Evolutionary conservation across 805 yeast genomes (phyloP).

Genomic region (Metschnikowia matae): DNA sequence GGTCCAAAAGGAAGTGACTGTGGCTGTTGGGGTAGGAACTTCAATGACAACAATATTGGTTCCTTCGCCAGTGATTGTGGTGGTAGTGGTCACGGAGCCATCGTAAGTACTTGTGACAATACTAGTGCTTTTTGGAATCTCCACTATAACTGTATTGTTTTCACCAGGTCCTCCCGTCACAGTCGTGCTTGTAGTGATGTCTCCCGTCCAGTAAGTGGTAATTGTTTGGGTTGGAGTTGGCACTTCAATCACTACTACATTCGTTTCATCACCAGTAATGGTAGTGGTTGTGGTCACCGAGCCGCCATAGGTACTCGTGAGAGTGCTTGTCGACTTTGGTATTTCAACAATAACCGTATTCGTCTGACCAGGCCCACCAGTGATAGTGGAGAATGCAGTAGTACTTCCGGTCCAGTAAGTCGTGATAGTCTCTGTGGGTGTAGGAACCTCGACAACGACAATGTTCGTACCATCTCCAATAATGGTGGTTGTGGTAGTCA

Average conservation of each 20-base stretch:
- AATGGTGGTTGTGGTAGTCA: neutral
- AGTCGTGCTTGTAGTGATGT: no score
- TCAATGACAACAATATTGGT: constrained; percentile 13
- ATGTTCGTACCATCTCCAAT: constrained; percentile 1
- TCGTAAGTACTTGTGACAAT: no score
- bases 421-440: constrained; percentile 10
- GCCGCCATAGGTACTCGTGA: constrained; percentile 6
- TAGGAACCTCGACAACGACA: constrained; percentile 11
- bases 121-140: no score
- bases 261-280: constrained; percentile 3
- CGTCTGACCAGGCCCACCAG: constrained; percentile 2
- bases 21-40: constrained; percentile 13
- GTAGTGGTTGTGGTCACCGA: constrained; percentile 4
- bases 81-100: no score
- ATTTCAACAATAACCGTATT: constrained; percentile 8
- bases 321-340: constrained; percentile 5
- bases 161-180: no score
- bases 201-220: no score
- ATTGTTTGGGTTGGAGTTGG: no score
- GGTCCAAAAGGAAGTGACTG: constrained; percentile 16
- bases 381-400: neutral
- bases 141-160: no score
- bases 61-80: constrained; percentile 3
- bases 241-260: constrained; percentile 13
- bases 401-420: neutral